phyloP scores from a whole-genome alignment of 352 stramenopile genomes.

The Albugo candida region DNA sequence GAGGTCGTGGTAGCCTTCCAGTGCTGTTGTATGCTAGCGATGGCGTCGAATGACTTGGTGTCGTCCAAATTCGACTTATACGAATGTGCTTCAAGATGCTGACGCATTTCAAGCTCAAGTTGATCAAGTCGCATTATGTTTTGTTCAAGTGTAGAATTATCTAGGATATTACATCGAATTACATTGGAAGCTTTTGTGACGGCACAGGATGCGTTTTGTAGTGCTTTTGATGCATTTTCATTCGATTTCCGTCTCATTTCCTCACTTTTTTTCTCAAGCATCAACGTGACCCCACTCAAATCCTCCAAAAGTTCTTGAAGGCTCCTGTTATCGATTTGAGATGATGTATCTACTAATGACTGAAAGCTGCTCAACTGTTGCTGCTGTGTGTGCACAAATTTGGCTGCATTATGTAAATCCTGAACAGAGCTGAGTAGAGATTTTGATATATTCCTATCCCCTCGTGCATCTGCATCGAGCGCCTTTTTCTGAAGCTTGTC shows the following conservation, averaged over 20 bases:
- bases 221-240: slow-evolving; percentile 22
- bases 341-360: slow-evolving; percentile 1
- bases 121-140: not conserved
- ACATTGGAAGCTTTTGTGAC: slow-evolving; percentile 13
- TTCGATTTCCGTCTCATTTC: slow-evolving; percentile 58
- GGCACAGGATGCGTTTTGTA: slow-evolving; percentile 26
- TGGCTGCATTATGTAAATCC: slow-evolving; percentile 22
- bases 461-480: slow-evolving; percentile 36
- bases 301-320: slow-evolving; percentile 14
- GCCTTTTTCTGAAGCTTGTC: slow-evolving; percentile 55
- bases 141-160: too few relatives aligned
- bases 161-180: too few relatives aligned
- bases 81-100: not conserved
- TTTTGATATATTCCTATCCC: slow-evolving; percentile 24
- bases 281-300: slow-evolving; percentile 22
- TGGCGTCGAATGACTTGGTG: not conserved
- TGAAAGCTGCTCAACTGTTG: not conserved
- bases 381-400: not conserved
- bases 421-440: slow-evolving; percentile 24
- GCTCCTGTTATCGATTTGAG: not conserved
- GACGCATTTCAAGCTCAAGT: not conserved
- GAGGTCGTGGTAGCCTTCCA: too few relatives aligned
- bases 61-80: not conserved
- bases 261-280: slow-evolving; percentile 54
- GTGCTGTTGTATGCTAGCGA: not conserved